Evolutionary conservation across 495 filamentous ascomycete species (phyloP).

Genomic region (Gamarada debralockiae): DNA sequence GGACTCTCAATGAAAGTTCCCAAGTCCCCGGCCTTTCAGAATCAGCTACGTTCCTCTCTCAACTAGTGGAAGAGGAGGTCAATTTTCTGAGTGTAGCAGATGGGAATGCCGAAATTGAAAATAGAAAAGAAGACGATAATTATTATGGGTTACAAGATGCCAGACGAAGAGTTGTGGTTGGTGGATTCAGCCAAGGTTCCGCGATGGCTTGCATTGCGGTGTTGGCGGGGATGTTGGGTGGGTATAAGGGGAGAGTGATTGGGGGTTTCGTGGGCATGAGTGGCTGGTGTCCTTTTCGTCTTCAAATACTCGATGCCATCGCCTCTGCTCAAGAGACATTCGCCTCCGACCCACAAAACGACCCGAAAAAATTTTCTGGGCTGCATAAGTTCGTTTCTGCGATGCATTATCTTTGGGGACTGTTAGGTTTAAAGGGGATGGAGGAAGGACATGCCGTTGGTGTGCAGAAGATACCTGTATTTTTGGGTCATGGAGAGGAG

Average conservation of each 20-base stretch:
- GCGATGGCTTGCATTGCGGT: not conserved
- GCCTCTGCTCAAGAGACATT: too few species aligned
- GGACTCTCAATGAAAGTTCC: not conserved
- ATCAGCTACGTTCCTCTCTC: too few species aligned
- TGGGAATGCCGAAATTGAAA: not conserved
- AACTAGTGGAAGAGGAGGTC: too few species aligned
- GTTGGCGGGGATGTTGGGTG: not conserved
- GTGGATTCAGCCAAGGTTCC: slow-evolving; percentile 5
- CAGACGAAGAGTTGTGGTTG: not conserved
- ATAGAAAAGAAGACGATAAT: too few species aligned
- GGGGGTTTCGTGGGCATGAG: not conserved
- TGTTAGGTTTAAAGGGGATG: too few species aligned
- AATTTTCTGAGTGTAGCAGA: too few species aligned
- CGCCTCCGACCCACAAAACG: too few species aligned
- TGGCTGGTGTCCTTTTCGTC: not conserved
- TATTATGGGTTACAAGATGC: too few species aligned
- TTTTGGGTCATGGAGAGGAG: not conserved
- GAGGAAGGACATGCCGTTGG: too few species aligned
- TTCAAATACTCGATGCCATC: not conserved
- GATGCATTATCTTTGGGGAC: too few species aligned
- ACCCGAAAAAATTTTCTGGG: too few species aligned
- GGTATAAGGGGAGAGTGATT: not conserved
- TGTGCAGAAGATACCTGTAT: not conserved
- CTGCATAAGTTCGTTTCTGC: too few species aligned
- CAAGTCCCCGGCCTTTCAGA: not conserved